Conservation (phyloP, 31 red algal species). For the Odonthalia washingtoniensis region DNA sequence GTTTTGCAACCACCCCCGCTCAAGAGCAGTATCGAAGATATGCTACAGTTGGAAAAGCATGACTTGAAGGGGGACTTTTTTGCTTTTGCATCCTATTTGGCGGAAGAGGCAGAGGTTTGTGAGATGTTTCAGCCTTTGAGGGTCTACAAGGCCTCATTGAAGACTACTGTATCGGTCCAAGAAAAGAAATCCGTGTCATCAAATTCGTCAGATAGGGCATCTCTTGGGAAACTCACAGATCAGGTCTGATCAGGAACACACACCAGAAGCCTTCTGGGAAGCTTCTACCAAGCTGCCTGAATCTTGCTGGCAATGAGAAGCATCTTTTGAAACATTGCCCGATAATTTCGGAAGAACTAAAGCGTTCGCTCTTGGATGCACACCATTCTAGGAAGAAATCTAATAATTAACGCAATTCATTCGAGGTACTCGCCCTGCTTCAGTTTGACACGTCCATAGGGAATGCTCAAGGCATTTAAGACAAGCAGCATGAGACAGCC, state of each 20-base stretch:
- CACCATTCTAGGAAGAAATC: not conserved
- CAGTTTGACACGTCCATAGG: not conserved
- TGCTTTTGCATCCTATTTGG: not conserved
- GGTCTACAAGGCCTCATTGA: not conserved
- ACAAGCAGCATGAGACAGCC: not conserved
- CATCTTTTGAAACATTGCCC: not conserved
- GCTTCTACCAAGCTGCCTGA: not conserved
- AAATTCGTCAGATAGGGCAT: not conserved
- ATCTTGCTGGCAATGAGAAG: not conserved
- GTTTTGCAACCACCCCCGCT: no score
- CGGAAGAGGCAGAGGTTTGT: constrained; percentile 18
- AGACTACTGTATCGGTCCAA: not conserved
- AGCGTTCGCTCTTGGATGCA: not conserved
- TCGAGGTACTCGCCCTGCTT: not conserved
- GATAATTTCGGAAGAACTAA: not conserved
- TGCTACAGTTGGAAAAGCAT: constrained; percentile 28
- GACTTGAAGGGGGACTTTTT: constrained; percentile 24
- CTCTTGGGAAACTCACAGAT: not conserved
- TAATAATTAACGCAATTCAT: not conserved
- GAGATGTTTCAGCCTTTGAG: constrained; percentile 8
- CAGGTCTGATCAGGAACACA: not conserved
- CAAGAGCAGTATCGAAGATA: no score
- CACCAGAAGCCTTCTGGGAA: not conserved
- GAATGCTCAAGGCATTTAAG: not conserved
- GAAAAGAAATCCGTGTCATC: not conserved